Evolutionary conservation across 1,284 basidiomycete genomes (phyloP).

Genomic region (Tranzscheliella williamsii): DNA sequence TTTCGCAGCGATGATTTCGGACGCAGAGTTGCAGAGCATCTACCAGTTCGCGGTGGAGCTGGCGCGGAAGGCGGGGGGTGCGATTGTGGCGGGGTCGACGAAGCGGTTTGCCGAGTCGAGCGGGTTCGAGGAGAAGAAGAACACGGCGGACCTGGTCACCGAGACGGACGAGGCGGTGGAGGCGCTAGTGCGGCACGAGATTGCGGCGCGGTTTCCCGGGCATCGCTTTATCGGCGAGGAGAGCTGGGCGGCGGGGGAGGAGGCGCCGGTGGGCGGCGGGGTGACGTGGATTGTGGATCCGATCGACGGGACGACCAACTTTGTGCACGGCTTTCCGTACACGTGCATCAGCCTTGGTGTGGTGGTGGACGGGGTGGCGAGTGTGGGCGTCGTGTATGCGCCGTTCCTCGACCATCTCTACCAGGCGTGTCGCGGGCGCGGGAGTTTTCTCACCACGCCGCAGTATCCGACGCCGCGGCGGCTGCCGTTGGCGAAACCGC

Average conservation of each 20-base stretch:
- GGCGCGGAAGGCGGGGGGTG: conserved; percentile 65
- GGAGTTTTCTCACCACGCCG: conserved; percentile 70
- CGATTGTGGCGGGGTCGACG: conserved; percentile 63
- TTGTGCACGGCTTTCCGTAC: conserved; percentile 76
- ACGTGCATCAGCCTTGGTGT: conserved; percentile 89
- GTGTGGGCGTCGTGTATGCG: conserved; percentile 72
- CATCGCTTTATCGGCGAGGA: conserved; percentile 90
- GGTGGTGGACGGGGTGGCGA: conserved; percentile 76
- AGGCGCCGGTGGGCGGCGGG: conserved; percentile 72
- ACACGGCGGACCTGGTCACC: conserved; percentile 73
- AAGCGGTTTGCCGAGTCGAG: conserved; percentile 55
- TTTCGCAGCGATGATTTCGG: background rate
- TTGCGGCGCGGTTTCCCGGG: conserved; percentile 72
- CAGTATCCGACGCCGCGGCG: conserved; percentile 63
- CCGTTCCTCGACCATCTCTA: conserved; percentile 82
- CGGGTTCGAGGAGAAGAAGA: conserved; percentile 53
- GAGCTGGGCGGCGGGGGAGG: conserved; percentile 76
- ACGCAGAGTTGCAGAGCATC: conserved; percentile 26
- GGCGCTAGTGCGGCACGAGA: conserved; percentile 75
- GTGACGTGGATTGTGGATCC: conserved; percentile 92
- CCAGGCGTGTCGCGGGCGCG: conserved; percentile 76
- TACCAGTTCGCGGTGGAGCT: conserved; percentile 75
- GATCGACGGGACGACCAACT: conserved; percentile 88
- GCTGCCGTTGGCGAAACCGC: conserved; percentile 70
- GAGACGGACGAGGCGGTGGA: conserved; percentile 94